A percentile compares a stretch with the other conserved stretches of the same genome.
These are phyloP conservation scores for Blastobotrys capitulatus DNA, from an alignment of 1,139 yeast genomes.

Conservation along the genomic window DNA sequence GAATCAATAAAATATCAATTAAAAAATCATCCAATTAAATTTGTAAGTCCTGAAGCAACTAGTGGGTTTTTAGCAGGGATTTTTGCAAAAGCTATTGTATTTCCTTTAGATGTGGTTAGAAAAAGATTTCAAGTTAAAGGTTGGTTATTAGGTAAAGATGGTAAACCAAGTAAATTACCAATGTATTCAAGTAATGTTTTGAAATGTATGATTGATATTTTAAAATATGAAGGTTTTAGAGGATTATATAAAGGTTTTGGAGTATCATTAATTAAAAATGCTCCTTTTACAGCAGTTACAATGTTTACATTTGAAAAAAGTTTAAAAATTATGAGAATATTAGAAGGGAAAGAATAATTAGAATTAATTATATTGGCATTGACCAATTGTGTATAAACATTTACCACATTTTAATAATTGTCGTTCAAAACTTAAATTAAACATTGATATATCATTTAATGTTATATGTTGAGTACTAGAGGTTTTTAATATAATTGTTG, in stretches of 20 bases:
- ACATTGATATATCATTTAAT: too few relatives aligned
- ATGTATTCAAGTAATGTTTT: conserved; percentile 28
- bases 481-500: too few relatives aligned
- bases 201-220: conserved; percentile 36
- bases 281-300: conserved; percentile 75
- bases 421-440: too few relatives aligned
- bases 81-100: conserved; percentile 63
- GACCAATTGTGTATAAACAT: too few relatives aligned
- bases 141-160: background rate
- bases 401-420: too few relatives aligned
- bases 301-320: conserved; percentile 58
- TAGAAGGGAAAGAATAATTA: background rate
- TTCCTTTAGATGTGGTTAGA: conserved; percentile 81
- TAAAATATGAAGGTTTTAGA: conserved; percentile 50
- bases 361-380: background rate
- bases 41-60: conserved; percentile 46
- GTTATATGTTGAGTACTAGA: too few relatives aligned
- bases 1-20: conserved; percentile 31
- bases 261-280: conserved; percentile 65
- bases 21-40: conserved; percentile 12
- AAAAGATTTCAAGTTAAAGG: conserved; percentile 69
- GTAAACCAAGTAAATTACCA: conserved; percentile 30
- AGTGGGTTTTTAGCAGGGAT: conserved; percentile 80
- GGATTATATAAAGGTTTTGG: conserved; percentile 74
- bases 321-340: background rate